A percentile compares a stretch with the other conserved stretches of the same genome.
Conservation (phyloP, 2,329 filamentous ascomycete species). For the Teratosphaeria pseudoeucalypti region DNA sequence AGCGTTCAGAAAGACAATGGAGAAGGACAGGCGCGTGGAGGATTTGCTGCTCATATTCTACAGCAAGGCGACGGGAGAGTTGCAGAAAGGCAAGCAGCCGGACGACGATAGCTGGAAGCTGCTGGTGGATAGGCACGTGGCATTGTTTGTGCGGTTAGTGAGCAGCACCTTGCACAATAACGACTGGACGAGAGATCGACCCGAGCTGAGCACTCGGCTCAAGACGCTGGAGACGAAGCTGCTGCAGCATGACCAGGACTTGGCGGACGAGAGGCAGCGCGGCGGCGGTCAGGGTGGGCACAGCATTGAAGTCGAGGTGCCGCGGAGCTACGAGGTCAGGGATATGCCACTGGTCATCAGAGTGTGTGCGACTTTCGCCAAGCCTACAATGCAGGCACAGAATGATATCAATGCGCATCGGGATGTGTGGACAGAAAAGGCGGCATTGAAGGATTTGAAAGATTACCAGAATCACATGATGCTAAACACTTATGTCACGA, state of each 20-base stretch:
- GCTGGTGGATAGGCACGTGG: constrained; percentile 87
- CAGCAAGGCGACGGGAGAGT: constrained; percentile 82
- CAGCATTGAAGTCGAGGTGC: constrained; percentile 70
- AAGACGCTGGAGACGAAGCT: constrained; percentile 84
- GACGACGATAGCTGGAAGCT: constrained; percentile 85
- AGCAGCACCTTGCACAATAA: constrained; percentile 70
- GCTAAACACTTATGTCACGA: constrained; percentile 62
- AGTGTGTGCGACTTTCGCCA: constrained; percentile 76
- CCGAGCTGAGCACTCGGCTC: constrained; percentile 71
- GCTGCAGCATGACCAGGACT: constrained; percentile 83
- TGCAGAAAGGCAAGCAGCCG: constrained; percentile 63
- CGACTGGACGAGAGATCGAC: constrained; percentile 73
- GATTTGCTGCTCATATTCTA: constrained; percentile 94
- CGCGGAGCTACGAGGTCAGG: constrained; percentile 83
- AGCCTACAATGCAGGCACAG: constrained; percentile 70
- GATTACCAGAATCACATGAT: constrained; percentile 83
- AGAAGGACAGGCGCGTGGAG: constrained; percentile 87
- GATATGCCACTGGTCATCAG: constrained; percentile 91
- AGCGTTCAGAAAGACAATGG: constrained; percentile 78
- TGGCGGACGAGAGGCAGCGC: constrained; percentile 52
- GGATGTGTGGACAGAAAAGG: constrained; percentile 78
- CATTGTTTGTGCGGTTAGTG: constrained; percentile 83
- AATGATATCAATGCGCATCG: constrained; percentile 76
- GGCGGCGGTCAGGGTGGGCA: constrained; percentile 49
- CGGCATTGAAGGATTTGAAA: constrained; percentile 83